Evolutionary conservation across 2,329 filamentous ascomycete genomes (phyloP).

Genomic region (Aspergillus ochraceoroseus): DNA sequence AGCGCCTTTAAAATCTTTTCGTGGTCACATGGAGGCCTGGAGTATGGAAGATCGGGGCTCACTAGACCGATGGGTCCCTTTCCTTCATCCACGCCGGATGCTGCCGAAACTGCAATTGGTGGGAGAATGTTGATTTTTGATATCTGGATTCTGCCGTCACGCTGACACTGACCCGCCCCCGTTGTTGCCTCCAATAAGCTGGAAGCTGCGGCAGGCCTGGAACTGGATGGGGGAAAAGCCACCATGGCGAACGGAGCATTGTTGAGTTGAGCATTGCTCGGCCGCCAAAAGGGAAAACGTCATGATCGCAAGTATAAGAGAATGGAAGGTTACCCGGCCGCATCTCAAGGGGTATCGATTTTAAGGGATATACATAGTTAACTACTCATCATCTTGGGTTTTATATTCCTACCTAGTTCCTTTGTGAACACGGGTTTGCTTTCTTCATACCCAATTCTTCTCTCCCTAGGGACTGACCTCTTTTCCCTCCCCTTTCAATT

Average conservation of each 20-base stretch:
- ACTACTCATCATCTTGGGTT: background rate
- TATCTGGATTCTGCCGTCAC: no score
- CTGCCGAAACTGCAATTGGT: conserved; percentile 30
- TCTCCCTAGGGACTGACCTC: no score
- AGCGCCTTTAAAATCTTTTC: conserved; percentile 23
- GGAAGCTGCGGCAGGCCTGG: conserved; percentile 3
- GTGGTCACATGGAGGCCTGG: conserved; percentile 29
- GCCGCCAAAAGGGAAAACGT: conserved; percentile 7
- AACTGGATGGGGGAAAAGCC: conserved; percentile 11
- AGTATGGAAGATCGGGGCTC: conserved; percentile 20
- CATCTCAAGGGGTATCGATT: conserved; percentile 12
- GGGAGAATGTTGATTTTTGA: conserved; percentile 24
- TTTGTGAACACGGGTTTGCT: background rate
- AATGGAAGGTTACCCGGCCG: conserved; percentile 24
- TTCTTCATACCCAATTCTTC: background rate
- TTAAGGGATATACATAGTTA: no score
- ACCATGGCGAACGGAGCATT: conserved; percentile 15
- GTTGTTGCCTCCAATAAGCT: conserved; percentile 23
- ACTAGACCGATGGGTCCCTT: conserved; percentile 19
- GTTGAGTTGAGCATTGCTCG: conserved; percentile 28
- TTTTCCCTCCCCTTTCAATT: background rate
- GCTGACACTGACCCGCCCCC: conserved; percentile 28
- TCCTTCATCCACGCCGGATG: conserved; percentile 14
- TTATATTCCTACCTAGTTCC: conserved; percentile 1
- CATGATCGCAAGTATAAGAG: conserved; percentile 18